These are phyloP conservation scores for Cordyceps fumosorosea DNA, from an alignment of 2,329 filamentous ascomycete genomes.

Conservation along the genomic window DNA sequence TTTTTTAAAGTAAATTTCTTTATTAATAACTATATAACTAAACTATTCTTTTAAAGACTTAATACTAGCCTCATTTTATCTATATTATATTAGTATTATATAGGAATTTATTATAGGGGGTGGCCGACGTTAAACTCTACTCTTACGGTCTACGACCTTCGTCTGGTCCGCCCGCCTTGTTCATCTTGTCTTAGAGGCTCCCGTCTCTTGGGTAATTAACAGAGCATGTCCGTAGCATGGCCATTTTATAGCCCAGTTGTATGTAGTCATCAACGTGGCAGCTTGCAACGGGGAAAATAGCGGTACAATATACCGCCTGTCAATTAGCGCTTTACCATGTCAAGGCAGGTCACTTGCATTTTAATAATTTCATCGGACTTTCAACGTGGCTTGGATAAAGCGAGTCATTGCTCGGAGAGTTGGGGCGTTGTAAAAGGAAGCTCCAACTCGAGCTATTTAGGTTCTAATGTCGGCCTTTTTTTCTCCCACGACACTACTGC, in stretches of 20 bases:
- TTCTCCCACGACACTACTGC: background rate
- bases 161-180: background rate
- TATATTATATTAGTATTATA: too few species aligned
- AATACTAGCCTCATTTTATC: too few species aligned
- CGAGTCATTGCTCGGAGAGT: background rate
- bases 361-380: background rate
- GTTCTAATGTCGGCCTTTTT: background rate
- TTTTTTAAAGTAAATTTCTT: too few species aligned
- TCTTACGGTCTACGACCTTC: background rate
- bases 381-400: background rate
- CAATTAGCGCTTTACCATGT: background rate
- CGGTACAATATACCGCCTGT: background rate
- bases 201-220: too few species aligned
- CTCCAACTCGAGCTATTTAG: background rate
- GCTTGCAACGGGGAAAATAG: background rate
- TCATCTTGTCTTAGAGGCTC: background rate
- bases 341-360: background rate
- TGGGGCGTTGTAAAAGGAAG: background rate
- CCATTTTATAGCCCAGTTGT: too few species aligned
- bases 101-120: too few species aligned
- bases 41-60: too few species aligned
- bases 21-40: too few species aligned
- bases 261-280: background rate
- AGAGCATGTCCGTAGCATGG: too few species aligned
- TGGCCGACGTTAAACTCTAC: too few species aligned